Evolutionary conservation across 2,329 filamentous ascomycete genomes (phyloP).

Genomic region (Phaeosphaeria sp.): DNA sequence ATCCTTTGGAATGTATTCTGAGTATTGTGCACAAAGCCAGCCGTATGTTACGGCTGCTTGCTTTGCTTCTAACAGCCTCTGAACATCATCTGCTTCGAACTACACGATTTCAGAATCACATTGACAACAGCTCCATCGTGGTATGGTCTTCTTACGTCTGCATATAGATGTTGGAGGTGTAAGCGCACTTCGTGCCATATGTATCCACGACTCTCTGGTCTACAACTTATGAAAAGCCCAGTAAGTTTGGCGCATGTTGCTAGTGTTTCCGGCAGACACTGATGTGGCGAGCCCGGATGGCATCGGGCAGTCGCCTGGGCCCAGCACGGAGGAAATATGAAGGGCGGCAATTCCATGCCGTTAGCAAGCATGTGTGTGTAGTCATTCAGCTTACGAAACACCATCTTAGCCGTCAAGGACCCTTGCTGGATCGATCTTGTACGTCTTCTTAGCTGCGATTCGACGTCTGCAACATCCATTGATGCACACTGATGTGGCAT

Average conservation of each 20-base stretch:
- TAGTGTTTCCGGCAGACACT: not conserved
- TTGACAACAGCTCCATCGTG: not conserved
- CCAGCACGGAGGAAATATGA: not conserved
- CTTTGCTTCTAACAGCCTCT: not conserved
- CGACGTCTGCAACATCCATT: not conserved
- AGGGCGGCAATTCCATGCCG: not conserved
- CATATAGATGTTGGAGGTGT: not conserved
- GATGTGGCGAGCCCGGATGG: not conserved
- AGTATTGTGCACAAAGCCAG: not conserved
- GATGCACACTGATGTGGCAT: not conserved
- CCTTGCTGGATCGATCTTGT: constrained; percentile 1
- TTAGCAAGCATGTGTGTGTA: not conserved
- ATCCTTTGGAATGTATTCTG: not conserved
- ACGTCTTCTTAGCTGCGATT: not conserved
- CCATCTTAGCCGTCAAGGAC: not conserved
- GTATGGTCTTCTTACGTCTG: not conserved
- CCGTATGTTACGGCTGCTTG: not conserved
- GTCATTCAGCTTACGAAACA: not conserved
- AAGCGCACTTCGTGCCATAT: not conserved
- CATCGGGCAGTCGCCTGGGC: not conserved
- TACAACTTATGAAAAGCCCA: not conserved
- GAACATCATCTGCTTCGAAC: not conserved
- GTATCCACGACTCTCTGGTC: not conserved
- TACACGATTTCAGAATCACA: not conserved
- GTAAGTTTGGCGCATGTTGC: constrained; percentile 1